A percentile compares a stretch with the other conserved stretches of the same genome.
These are phyloP conservation scores for Monilinia fructigena DNA, from an alignment of 2,329 filamentous ascomycete species.

Conservation along the genomic window DNA sequence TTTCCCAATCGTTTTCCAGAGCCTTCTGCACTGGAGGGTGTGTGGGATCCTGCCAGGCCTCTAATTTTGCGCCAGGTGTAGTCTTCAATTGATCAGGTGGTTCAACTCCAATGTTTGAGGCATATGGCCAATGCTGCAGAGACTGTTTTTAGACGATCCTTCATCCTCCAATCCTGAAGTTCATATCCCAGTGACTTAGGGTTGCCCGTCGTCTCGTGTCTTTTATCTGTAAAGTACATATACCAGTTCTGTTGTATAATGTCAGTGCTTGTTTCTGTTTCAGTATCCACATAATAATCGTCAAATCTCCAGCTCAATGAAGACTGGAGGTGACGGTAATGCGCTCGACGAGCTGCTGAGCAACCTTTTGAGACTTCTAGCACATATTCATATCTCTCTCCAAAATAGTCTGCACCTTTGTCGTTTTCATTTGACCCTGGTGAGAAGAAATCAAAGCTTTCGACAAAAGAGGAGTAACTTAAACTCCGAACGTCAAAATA, in stretches of 20 bases:
- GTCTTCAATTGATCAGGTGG: conserved; percentile 97
- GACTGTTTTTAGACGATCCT: conserved; percentile 92
- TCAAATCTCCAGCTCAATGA: neutral
- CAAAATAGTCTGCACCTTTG: neutral
- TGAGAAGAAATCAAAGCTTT: conserved; percentile 12
- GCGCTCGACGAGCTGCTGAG: neutral
- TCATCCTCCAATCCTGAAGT: conserved; percentile 95
- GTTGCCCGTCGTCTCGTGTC: conserved; percentile 90
- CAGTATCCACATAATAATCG: neutral
- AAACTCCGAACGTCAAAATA: conserved; percentile 10
- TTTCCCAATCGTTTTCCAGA: conserved; percentile 93
- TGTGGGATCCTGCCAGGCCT: conserved; percentile 95
- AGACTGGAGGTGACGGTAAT: neutral
- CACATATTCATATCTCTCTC: neutral
- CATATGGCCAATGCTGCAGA: conserved; percentile 93
- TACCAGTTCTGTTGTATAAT: conserved; percentile 78
- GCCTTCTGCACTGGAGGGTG: conserved; percentile 77
- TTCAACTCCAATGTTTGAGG: conserved; percentile 96
- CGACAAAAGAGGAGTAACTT: conserved; percentile 13
- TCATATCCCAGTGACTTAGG: conserved; percentile 66
- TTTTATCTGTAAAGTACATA: conserved; percentile 99
- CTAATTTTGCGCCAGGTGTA: conserved; percentile 85
- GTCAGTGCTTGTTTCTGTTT: conserved; percentile 28
- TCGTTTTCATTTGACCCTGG: neutral
- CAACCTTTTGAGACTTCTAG: neutral